Evolutionary conservation across 495 filamentous ascomycete species (phyloP).

Genomic region (Mytilinidion resinicola): DNA sequence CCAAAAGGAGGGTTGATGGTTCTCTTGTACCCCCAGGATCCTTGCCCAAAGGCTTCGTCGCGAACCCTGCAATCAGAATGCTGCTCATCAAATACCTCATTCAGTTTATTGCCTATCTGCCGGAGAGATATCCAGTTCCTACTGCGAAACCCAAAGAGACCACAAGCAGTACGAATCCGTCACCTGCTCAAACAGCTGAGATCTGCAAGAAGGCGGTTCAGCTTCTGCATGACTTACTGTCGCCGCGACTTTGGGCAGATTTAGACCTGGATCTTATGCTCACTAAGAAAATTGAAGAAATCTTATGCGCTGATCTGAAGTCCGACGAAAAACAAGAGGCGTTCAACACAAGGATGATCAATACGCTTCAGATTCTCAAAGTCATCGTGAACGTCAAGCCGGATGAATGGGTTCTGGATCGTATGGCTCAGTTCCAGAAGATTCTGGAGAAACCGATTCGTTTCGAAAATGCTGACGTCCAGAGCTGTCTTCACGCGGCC

Average conservation of each 20-base stretch:
- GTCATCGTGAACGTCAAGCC: constrained; percentile 79
- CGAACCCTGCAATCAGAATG: constrained; percentile 49
- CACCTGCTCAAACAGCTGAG: constrained; percentile 56
- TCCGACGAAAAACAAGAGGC: constrained; percentile 51
- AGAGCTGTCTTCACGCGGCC: constrained; percentile 75
- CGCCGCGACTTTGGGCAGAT: constrained; percentile 85
- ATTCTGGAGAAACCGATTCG: constrained; percentile 85
- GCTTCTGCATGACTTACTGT: constrained; percentile 79
- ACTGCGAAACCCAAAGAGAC: constrained; percentile 58
- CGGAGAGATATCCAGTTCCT: constrained; percentile 70
- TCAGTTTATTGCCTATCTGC: constrained; percentile 85
- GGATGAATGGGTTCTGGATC: constrained; percentile 81
- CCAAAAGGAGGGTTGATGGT: constrained; percentile 70
- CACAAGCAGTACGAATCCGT: constrained; percentile 28
- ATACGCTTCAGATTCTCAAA: constrained; percentile 82
- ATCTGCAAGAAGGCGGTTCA: constrained; percentile 77
- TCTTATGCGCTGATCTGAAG: constrained; percentile 51
- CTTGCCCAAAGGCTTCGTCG: constrained; percentile 28
- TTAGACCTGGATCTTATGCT: constrained; percentile 79
- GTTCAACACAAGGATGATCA: constrained; percentile 76
- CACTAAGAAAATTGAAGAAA: constrained; percentile 77
- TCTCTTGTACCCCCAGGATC: constrained; percentile 35
- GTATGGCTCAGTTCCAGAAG: constrained; percentile 70
- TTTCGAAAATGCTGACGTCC: constrained; percentile 80
- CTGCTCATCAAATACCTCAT: constrained; percentile 89